phyloP scores from a whole-genome alignment of 495 filamentous ascomycete species.

The Antarctomyces pellizariae region DNA sequence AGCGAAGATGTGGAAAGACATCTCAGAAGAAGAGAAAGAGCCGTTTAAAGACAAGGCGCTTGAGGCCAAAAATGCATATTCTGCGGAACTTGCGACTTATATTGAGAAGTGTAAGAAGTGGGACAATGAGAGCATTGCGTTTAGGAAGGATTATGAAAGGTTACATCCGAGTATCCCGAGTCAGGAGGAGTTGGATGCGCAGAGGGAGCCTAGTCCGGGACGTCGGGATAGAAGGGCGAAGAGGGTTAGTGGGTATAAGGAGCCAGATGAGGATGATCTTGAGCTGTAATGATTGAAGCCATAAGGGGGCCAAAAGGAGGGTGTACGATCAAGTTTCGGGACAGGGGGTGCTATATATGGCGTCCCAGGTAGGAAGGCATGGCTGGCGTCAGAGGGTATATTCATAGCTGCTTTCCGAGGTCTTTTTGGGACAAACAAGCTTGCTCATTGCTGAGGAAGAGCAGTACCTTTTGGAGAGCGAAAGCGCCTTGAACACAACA shows the following conservation, averaged over 20 bases:
- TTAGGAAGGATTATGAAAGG: slow-evolving; percentile 38
- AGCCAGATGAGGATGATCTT: slow-evolving; percentile 10
- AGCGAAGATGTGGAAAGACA: slow-evolving; percentile 74
- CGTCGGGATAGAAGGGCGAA: slow-evolving; percentile 12
- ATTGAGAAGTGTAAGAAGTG: slow-evolving; percentile 35
- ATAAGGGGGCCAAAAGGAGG: too few species aligned
- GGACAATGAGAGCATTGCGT: slow-evolving; percentile 36
- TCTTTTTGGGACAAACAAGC: too few species aligned
- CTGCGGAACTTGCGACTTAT: slow-evolving; percentile 31
- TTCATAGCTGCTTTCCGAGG: too few species aligned
- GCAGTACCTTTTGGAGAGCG: too few species aligned
- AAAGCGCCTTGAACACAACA: too few species aligned
- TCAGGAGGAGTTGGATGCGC: slow-evolving; percentile 12
- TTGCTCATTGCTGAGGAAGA: too few species aligned
- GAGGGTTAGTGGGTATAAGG: slow-evolving; percentile 11
- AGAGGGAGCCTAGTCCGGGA: slow-evolving; percentile 8
- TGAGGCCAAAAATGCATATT: slow-evolving; percentile 37
- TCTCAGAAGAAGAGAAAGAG: slow-evolving; percentile 35
- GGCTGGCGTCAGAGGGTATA: too few species aligned
- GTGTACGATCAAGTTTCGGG: too few species aligned
- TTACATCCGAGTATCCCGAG: slow-evolving; percentile 26
- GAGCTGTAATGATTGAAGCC: slow-evolving; percentile 6
- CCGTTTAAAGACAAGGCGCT: slow-evolving; percentile 56
- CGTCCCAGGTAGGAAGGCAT: too few species aligned
- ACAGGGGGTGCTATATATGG: too few species aligned